Base-by-base conservation (phyloP, 352 stramenopile species). In the Thraustochytrium sp. region DNA sequence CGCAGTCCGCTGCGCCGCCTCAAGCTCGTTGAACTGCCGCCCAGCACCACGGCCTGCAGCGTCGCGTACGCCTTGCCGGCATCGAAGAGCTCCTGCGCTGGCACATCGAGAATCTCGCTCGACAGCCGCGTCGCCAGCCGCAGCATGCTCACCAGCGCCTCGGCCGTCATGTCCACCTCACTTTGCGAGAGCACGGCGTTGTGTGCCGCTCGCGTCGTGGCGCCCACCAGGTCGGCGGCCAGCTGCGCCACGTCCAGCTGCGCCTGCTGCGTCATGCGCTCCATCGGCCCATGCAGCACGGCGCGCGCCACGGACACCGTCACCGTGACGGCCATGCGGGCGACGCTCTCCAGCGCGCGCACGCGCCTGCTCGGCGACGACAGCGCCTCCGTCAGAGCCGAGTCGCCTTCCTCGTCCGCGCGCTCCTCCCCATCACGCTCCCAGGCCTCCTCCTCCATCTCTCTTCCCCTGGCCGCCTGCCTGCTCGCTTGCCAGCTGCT, bases 151-250 rank as follows among this genome's bases (percentile, higher is more conserved):
- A 53, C 68, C 5, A 75, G 23, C 23, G 68, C 68, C 31, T 72
- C 46, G 51, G 44, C 46, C 13, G 68, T 72, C 68, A 80, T 80
- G 18, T 80, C 44, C 23, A 68, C 49, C 44, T 80, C 68, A 2
- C 21, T 9, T n/a, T 31, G 5, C 42, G 42, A 63, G 4, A 80
- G 44, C 23, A 18, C 29, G 18, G 18, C 23, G 9, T 80, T 0
- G 5, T 44, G 13, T 1, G 34, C 11, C n/a, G 29, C 13, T 11
- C 42, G 31, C 26, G 49, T 31, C 23, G 68, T n/a, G 23, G 9
- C 68, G 4, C 23, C n/a, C 11, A 80, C 13, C 8, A 80, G 8
- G 13, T 44, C 34, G 34, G 42, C 49, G 18, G 37, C 68, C 13
- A 44, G 18, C 26, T 0, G 18, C 9, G 23, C 44, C 1, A 80